Evolutionary conservation across 192 early-diverging fungal species (phyloP).

Genomic region (Gigaspora rosea): DNA sequence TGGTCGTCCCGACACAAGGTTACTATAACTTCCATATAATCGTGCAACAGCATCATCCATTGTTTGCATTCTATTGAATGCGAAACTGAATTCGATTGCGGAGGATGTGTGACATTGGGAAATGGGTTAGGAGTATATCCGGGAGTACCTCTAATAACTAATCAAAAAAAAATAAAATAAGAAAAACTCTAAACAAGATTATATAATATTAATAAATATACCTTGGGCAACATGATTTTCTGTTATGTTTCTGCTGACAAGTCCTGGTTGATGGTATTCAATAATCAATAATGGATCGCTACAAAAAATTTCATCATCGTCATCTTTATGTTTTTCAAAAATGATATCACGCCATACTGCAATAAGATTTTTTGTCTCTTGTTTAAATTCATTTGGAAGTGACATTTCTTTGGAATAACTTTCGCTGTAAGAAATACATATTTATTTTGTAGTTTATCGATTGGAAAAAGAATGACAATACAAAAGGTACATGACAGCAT

Average conservation of each 20-base stretch:
- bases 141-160: not conserved
- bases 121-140: not conserved
- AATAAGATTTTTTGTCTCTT: constrained; percentile 6
- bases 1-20: not conserved
- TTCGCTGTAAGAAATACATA: not conserved
- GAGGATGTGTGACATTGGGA: not conserved
- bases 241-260: not conserved
- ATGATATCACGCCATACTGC: not conserved
- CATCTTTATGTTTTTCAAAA: not conserved
- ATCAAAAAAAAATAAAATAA: not conserved
- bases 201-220: not conserved
- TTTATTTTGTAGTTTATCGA: too few species aligned
- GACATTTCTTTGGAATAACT: not conserved
- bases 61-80: not conserved
- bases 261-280: constrained; percentile 19
- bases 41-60: not conserved
- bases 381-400: not conserved
- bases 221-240: not conserved
- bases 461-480: too few species aligned
- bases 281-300: constrained; percentile 9
- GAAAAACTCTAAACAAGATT: not conserved
- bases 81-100: constrained; percentile 10
- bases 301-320: constrained; percentile 13
- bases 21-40: not conserved
- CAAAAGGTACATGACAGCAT: too few species aligned